A percentile compares a stretch with the other conserved stretches of the same genome.
phyloP scores from a whole-genome alignment of 768 basidiomycete species.

The Tulasnella sp. region DNA sequence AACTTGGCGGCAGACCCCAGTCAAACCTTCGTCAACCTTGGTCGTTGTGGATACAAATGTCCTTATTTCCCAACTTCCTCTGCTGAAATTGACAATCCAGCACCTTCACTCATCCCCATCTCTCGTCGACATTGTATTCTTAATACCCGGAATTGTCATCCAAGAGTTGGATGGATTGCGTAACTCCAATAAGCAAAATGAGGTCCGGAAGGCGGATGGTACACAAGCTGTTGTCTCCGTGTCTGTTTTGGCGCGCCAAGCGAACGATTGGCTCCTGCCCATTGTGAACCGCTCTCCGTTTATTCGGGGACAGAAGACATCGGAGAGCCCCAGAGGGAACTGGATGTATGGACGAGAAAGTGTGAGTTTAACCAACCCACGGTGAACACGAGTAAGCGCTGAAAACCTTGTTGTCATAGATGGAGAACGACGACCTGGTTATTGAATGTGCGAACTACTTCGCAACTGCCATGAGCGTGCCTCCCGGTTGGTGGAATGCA shows the following conservation, averaged over 20 bases:
- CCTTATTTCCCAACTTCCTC: conserved; percentile 57
- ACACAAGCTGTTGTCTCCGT: conserved; percentile 28
- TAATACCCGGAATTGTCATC: conserved; percentile 69
- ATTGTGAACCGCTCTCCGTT: conserved; percentile 45
- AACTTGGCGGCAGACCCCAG: not conserved
- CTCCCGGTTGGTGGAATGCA: not conserved
- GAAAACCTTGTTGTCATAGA: conserved; percentile 29
- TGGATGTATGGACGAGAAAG: conserved; percentile 46
- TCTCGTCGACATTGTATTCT: conserved; percentile 46
- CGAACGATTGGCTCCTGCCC: conserved; percentile 58
- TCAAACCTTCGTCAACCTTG: not conserved
- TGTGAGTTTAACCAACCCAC: conserved; percentile 32
- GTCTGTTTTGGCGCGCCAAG: conserved; percentile 60
- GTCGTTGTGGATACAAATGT: conserved; percentile 62
- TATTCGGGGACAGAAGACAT: conserved; percentile 54
- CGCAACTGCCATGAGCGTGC: not conserved
- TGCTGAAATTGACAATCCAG: conserved; percentile 57
- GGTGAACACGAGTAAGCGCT: not conserved
- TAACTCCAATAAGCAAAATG: conserved; percentile 34
- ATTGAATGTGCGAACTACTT: conserved; percentile 67
- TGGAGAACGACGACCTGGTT: conserved; percentile 60
- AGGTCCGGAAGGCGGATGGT: conserved; percentile 8
- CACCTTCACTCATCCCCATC: conserved; percentile 25
- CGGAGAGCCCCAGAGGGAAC: conserved; percentile 49
- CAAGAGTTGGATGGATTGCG: conserved; percentile 57